These are phyloP conservation scores for Azolla pinnata DNA, from an alignment of 75 land plant genomes.

Conservation along the genomic window DNA sequence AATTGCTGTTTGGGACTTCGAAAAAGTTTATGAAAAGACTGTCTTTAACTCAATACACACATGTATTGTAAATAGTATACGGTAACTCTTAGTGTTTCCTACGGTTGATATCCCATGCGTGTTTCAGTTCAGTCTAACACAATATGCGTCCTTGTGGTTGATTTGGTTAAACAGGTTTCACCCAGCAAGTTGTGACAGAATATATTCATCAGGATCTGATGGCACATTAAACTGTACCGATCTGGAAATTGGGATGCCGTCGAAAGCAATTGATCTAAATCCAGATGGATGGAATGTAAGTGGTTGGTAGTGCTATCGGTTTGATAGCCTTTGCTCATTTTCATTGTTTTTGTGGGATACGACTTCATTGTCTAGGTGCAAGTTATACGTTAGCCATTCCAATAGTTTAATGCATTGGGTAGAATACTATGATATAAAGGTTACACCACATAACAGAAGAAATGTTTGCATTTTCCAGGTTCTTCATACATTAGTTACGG, in stretches of 20 bases:
- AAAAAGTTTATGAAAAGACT: conserved; percentile 58
- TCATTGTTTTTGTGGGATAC: too few species aligned
- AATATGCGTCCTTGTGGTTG: not conserved
- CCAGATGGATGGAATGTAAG: conserved; percentile 94
- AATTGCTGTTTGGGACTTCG: conserved; percentile 87
- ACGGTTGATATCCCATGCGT: too few species aligned
- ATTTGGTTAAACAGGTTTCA: conserved; percentile 48
- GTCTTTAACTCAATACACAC: conserved; percentile 65
- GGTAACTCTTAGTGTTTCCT: conserved; percentile 23
- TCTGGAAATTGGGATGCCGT: conserved; percentile 70
- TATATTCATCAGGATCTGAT: conserved; percentile 81
- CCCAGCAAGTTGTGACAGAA: conserved; percentile 46
- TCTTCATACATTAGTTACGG: too few species aligned
- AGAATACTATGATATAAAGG: too few species aligned
- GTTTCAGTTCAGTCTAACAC: too few species aligned
- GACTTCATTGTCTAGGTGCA: conserved; percentile 1
- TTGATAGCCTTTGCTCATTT: too few species aligned
- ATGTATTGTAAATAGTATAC: conserved; percentile 76
- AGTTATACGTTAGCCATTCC: not conserved
- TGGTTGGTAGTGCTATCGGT: too few species aligned
- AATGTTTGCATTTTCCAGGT: too few species aligned
- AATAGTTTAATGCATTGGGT: not conserved
- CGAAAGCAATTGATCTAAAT: conserved; percentile 52
- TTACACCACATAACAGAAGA: too few species aligned
- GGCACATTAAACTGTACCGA: conserved; percentile 85